Conservation (phyloP, 371 early-diverging fungal species). For the Basidiobolus heterosporus region DNA sequence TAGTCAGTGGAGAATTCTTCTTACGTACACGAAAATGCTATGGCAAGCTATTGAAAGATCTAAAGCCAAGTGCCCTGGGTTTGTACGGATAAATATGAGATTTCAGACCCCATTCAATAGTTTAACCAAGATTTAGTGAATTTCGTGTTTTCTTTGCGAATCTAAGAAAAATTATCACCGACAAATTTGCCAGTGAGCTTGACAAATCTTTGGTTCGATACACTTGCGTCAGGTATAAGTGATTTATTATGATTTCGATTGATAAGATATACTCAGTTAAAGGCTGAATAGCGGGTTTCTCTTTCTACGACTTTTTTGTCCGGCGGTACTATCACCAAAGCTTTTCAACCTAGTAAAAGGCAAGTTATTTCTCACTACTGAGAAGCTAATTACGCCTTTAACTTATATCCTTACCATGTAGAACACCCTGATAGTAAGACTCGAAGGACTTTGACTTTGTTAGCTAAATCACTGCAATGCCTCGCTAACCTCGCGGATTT, state of each 20-base stretch:
- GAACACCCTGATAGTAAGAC: conserved; percentile 47
- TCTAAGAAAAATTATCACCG: conserved; percentile 17
- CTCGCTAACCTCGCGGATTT: conserved; percentile 57
- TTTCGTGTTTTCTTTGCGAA: conserved; percentile 29
- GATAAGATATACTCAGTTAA: no score
- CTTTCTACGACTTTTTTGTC: conserved; percentile 67
- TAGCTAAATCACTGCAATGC: conserved; percentile 68
- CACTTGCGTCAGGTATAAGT: not conserved
- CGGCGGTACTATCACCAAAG: conserved; percentile 70
- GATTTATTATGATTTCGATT: no score
- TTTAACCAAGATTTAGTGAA: conserved; percentile 13
- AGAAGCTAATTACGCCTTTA: no score
- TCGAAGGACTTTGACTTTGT: conserved; percentile 48
- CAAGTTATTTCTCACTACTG: no score
- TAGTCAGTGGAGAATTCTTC: conserved; percentile 27
- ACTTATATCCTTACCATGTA: no score
- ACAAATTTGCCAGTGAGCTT: conserved; percentile 10
- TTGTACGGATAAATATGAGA: not conserved
- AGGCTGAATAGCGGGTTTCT: conserved; percentile 65
- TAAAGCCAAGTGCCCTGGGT: conserved; percentile 16
- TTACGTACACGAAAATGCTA: conserved; percentile 15
- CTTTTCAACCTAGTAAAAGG: conserved; percentile 42
- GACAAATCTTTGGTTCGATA: not conserved
- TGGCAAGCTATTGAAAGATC: conserved; percentile 25
- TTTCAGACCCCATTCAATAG: no score